These are phyloP conservation scores for Nicotiana otophora DNA, from an alignment of 257 asterid species.

Conservation along the genomic window DNA sequence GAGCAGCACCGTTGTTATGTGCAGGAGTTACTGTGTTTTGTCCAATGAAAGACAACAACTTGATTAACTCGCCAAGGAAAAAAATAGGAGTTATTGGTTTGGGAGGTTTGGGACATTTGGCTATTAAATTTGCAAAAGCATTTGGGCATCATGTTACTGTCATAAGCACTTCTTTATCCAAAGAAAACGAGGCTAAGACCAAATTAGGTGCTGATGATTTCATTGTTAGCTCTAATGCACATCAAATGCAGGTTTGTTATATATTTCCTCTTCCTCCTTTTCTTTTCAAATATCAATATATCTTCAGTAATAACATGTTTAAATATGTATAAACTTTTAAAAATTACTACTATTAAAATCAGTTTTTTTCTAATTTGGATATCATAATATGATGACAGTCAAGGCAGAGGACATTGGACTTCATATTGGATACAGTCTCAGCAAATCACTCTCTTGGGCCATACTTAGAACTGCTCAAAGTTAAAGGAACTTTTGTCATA, in stretches of 20 bases:
- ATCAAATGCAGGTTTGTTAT: conserved; percentile 63
- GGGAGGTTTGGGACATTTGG: conserved; percentile 81
- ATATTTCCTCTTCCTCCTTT: not conserved
- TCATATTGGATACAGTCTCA: conserved; percentile 65
- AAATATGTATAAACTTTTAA: not conserved
- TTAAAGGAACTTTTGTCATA: conserved; percentile 62
- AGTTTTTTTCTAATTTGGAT: not conserved
- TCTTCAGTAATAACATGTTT: not conserved
- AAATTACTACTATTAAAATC: not conserved
- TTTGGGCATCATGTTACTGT: conserved; percentile 75
- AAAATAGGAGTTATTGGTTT: conserved; percentile 64
- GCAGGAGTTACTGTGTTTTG: conserved; percentile 69
- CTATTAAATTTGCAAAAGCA: conserved; percentile 74
- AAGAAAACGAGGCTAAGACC: conserved; percentile 64
- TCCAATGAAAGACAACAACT: conserved; percentile 59
- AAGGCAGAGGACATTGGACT: conserved; percentile 54
- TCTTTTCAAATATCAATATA: not conserved
- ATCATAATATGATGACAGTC: conserved; percentile 24
- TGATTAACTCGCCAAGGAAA: conserved; percentile 38
- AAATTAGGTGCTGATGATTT: conserved; percentile 74
- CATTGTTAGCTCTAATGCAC: conserved; percentile 45
- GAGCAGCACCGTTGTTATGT: conserved; percentile 82
- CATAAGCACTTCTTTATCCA: conserved; percentile 84
- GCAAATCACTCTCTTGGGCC: conserved; percentile 82
- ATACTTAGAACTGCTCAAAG: conserved; percentile 51